Conservation (phyloP, 2,329 filamentous ascomycete species). For the Dendryphion nanum region DNA sequence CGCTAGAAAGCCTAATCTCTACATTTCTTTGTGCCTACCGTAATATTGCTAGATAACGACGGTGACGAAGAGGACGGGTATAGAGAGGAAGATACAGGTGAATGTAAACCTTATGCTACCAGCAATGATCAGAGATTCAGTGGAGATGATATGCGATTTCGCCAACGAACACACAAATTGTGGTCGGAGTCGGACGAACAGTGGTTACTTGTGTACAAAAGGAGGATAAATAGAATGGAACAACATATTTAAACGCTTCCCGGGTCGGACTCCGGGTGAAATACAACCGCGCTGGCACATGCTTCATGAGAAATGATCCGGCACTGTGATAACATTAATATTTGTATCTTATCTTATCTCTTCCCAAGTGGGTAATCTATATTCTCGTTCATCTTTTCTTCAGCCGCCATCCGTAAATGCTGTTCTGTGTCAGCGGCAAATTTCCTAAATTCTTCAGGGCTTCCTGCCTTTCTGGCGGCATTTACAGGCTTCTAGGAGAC, state of each 20-base stretch:
- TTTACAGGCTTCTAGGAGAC: too few relatives aligned
- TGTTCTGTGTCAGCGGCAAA: too few relatives aligned
- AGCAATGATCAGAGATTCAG: neutral
- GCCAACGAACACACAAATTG: neutral
- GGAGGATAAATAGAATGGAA: neutral
- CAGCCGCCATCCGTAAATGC: too few relatives aligned
- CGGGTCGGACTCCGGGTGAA: neutral
- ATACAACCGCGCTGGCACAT: neutral
- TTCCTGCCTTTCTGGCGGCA: too few relatives aligned
- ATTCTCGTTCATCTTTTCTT: too few relatives aligned
- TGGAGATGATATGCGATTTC: neutral
- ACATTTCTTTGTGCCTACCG: too few relatives aligned
- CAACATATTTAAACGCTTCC: neutral
- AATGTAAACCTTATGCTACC: neutral
- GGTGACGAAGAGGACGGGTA: constrained; percentile 1
- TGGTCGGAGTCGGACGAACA: neutral
- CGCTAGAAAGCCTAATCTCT: too few relatives aligned
- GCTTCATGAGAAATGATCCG: too few relatives aligned
- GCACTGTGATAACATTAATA: neutral
- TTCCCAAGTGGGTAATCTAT: too few relatives aligned
- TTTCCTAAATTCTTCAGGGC: too few relatives aligned
- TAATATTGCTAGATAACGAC: neutral
- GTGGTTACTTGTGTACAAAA: neutral
- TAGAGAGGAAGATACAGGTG: neutral
- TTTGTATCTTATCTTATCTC: too few relatives aligned